Evolutionary conservation across 2,329 filamentous ascomycete species (phyloP), one percentile per base, ranked within the genome.

Genomic region (Cucurbitaria berberidis): DNA sequence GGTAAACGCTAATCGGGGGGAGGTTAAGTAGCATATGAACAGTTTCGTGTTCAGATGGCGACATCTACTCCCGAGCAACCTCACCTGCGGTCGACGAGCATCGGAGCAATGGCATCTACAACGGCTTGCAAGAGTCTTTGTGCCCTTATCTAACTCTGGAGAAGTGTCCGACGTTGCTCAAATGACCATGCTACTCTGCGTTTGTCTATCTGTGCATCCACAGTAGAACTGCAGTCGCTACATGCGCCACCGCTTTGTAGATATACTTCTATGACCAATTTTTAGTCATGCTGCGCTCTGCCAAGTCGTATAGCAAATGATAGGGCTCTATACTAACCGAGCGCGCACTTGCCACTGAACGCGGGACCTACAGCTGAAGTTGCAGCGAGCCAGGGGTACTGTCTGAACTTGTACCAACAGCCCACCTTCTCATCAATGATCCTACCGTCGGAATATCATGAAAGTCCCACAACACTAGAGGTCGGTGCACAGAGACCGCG

Each of bases 401-500:
- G 13, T n/a, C 22, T 13, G 8, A 27, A 42, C 40, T 42, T 30
- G 9, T 4, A 18, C 13, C 24, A 42, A 16, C 36, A 29, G 24
- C 40, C 40, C 40, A 18, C n/a, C 10, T 15, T 42, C n/a, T n/a
- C n/a, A n/a, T n/a, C n/a, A 26, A 27, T 16, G 10, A 42, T 5
- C 29, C 29, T 18, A 24, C 40, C 18, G 24, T 42, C 40, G 8
- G 40, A 29, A 29, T 29, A 26, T 29, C 24, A 30, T 42, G 40
- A 22, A 26, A 16, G 18, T 19, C 18, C 24, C 24, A 18, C 10
- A 42, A 18, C 11, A 3, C 13, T 46, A 24, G 15, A 51, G 48
- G 47, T 51, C 53, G 43, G 48, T 53, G 53, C 54, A 55, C 56
- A 38, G 29, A 52, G 50, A 42, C 55, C 51, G 30, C 53, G 26